Evolutionary conservation across 176 grass and related monocot species (phyloP).

Genomic region (Elymus sibiricus): DNA sequence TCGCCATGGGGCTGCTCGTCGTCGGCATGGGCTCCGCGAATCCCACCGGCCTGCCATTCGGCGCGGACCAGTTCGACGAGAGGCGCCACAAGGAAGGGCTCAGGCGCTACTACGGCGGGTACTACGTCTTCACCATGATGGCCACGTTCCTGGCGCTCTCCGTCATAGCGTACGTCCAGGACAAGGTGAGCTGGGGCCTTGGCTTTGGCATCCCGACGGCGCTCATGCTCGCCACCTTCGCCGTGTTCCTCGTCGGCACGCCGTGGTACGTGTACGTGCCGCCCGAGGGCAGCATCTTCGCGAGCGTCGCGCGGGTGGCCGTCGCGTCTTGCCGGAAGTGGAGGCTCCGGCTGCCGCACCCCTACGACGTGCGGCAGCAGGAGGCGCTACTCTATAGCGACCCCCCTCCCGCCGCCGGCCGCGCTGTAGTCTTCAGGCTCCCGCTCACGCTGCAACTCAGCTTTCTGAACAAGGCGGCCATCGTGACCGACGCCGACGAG

Average conservation of each 20-base stretch:
- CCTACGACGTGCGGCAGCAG: conserved; percentile 7
- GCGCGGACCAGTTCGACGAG: conserved; percentile 40
- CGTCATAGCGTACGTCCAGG: conserved; percentile 25
- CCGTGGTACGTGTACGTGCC: conserved; percentile 23
- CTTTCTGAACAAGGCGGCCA: conserved; percentile 54
- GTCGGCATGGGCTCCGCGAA: background rate
- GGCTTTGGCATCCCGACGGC: conserved; percentile 40
- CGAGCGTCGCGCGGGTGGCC: conserved; percentile 17
- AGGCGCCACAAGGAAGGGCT: conserved; percentile 6
- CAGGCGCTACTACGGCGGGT: conserved; percentile 31
- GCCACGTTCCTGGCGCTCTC: conserved; percentile 24
- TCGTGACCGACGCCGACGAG: conserved; percentile 33
- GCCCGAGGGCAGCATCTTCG: conserved; percentile 45
- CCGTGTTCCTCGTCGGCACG: conserved; percentile 29
- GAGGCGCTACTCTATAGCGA: conserved; percentile 25
- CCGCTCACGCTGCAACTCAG: conserved; percentile 28
- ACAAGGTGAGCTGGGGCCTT: conserved; percentile 31
- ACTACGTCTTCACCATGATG: conserved; percentile 16
- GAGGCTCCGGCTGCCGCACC: conserved; percentile 24
- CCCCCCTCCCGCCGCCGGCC: background rate
- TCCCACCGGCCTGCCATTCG: conserved; percentile 46
- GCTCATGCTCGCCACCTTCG: conserved; percentile 12
- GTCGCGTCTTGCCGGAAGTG: conserved; percentile 44
- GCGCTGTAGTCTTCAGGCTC: background rate
- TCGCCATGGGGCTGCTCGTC: conserved; percentile 27